Percentiles rank a stretch among this genome's conserved stretches.
phyloP scores from a whole-genome alignment of 2,329 filamentous ascomycete genomes.

The Neofusicoccum cordaticola region DNA sequence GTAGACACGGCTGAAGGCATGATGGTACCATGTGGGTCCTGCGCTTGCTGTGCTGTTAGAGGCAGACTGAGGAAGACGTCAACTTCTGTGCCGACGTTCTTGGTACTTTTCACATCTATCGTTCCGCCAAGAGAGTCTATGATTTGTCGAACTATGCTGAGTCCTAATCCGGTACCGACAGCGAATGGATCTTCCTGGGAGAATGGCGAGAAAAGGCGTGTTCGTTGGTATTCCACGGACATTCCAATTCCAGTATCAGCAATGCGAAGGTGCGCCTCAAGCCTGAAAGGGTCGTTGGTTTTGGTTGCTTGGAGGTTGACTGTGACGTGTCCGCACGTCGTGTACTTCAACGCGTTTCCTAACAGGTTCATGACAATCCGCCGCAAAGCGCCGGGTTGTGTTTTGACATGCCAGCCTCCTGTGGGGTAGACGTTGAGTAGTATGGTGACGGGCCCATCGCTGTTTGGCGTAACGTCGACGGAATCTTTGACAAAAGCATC shows the following conservation, averaged over 20 bases:
- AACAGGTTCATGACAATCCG: slow-evolving; percentile 63
- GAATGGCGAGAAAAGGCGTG: slow-evolving; percentile 19
- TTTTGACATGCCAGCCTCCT: slow-evolving; percentile 15
- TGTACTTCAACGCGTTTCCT: slow-evolving; percentile 63
- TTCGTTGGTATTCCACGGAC: slow-evolving; percentile 18
- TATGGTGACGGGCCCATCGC: slow-evolving; percentile 6
- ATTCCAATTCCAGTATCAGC: slow-evolving; percentile 21
- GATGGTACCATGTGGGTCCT: slow-evolving; percentile 5
- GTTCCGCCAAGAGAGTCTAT: slow-evolving; percentile 17
- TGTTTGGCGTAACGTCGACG: background rate
- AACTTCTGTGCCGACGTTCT: slow-evolving; percentile 18
- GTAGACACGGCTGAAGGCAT: background rate
- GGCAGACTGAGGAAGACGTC: slow-evolving; percentile 13
- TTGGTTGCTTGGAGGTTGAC: slow-evolving; percentile 7
- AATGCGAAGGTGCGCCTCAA: slow-evolving; percentile 16
- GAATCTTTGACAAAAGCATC: slow-evolving; percentile 16
- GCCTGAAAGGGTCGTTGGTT: background rate
- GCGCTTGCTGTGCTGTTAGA: background rate
- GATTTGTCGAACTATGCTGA: slow-evolving; percentile 21
- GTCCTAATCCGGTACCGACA: slow-evolving; percentile 20
- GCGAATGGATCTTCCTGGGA: slow-evolving; percentile 20
- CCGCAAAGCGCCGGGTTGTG: slow-evolving; percentile 45
- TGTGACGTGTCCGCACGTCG: slow-evolving; percentile 23
- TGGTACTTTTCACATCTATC: slow-evolving; percentile 18
- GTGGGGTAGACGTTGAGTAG: slow-evolving; percentile 13